Evolutionary conservation across 257 asterid species (phyloP).

Genomic region (Scutellaria barbata): DNA sequence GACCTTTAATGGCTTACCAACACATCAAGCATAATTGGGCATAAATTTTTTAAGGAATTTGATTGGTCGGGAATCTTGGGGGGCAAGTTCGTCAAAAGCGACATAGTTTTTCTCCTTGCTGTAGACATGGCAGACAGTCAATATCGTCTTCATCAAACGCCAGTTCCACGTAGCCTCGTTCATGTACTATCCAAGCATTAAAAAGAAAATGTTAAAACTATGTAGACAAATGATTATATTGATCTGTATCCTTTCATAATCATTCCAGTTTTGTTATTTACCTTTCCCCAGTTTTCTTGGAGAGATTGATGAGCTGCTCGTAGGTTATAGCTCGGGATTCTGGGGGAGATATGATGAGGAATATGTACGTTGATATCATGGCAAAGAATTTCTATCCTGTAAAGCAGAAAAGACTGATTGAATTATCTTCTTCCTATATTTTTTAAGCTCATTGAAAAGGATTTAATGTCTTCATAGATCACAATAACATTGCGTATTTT

Average conservation of each 20-base stretch:
- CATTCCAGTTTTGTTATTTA: conserved; percentile 18
- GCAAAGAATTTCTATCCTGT: conserved; percentile 94
- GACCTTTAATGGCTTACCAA: conserved; percentile 22
- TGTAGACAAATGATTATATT: not conserved
- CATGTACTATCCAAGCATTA: conserved; percentile 62
- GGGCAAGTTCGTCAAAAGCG: conserved; percentile 76
- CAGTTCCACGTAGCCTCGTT: conserved; percentile 98
- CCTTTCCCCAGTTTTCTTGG: conserved; percentile 95
- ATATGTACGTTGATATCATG: conserved; percentile 94
- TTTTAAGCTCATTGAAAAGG: no score
- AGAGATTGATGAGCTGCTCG: conserved; percentile 87
- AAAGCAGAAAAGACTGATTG: conserved; percentile 30
- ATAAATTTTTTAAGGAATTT: conserved; percentile 80
- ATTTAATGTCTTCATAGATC: not conserved
- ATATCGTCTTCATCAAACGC: conserved; percentile 94
- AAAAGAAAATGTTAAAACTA: conserved; percentile 15
- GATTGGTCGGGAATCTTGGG: conserved; percentile 80
- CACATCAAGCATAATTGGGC: conserved; percentile 76
- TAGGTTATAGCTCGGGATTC: conserved; percentile 93
- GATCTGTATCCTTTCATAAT: not conserved
- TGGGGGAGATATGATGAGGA: conserved; percentile 91
- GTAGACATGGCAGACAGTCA: conserved; percentile 85
- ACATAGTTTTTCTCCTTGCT: conserved; percentile 69
- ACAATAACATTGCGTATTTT: not conserved
- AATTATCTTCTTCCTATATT: conserved; percentile 13